phyloP scores from a whole-genome alignment of 2,329 filamentous ascomycete species.

The Aspergillus hiratsukae region DNA sequence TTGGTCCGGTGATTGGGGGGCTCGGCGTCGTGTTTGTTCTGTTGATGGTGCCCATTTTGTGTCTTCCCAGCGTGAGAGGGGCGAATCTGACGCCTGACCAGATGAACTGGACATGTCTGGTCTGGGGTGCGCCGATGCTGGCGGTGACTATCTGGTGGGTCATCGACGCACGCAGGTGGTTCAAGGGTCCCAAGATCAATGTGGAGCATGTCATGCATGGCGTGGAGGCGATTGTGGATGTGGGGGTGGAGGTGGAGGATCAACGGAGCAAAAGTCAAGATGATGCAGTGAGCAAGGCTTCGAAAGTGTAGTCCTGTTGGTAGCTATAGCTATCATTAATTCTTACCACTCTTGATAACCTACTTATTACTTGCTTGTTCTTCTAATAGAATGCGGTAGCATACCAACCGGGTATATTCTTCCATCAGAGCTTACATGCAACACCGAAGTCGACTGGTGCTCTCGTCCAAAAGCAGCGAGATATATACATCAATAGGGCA shows the following conservation, averaged over 20 bases:
- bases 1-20: conserved; percentile 54
- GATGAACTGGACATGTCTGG: conserved; percentile 68
- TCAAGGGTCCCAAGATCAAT: conserved; percentile 66
- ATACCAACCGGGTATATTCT: neutral
- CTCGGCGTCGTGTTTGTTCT: conserved; percentile 57
- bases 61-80: conserved; percentile 57
- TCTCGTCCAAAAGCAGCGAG: neutral
- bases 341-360: neutral
- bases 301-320: neutral
- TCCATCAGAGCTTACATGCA: neutral
- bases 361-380: neutral
- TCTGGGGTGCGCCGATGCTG: conserved; percentile 62
- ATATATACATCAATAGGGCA: neutral
- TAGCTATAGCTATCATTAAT: neutral
- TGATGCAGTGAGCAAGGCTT: neutral
- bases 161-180: conserved; percentile 62
- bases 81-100: conserved; percentile 46
- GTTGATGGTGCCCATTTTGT: conserved; percentile 65
- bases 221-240: conserved; percentile 20
- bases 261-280: neutral
- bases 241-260: conserved; percentile 17
- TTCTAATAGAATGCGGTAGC: neutral
- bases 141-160: conserved; percentile 59
- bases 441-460: neutral
- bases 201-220: conserved; percentile 48